Evolutionary conservation across 441 rosid species (phyloP).

Genomic region (Melastoma candidum): DNA sequence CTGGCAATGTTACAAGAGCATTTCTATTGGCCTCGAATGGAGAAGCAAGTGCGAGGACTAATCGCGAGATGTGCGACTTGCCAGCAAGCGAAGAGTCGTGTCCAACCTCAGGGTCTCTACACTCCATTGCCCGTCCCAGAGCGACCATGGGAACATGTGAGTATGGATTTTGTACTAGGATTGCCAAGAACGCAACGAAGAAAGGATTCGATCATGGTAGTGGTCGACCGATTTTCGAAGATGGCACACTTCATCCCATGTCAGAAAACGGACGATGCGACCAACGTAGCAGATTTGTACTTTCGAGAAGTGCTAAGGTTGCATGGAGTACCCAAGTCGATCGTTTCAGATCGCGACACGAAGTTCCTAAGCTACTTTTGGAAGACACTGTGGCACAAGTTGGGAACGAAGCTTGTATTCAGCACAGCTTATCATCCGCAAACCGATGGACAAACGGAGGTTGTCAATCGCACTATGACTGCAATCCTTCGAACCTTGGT

Average conservation of each 20-base stretch:
- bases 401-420: constrained; percentile 1
- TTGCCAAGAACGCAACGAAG: background rate
- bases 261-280: constrained; percentile 1
- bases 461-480: background rate
- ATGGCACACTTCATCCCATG: constrained; percentile 7
- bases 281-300: constrained; percentile 1
- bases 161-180: constrained; percentile 5
- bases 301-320: constrained; percentile 5
- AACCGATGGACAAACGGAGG: constrained; percentile 11
- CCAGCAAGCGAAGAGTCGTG: background rate
- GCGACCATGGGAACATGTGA: background rate
- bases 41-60: background rate
- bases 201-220: constrained; percentile 2
- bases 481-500: background rate
- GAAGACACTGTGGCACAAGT: background rate
- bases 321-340: constrained; percentile 6
- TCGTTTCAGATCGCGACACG: background rate
- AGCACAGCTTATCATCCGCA: constrained; percentile 3
- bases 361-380: constrained; percentile 14
- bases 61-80: background rate
- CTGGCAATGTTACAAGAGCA: background rate
- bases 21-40: constrained; percentile 2
- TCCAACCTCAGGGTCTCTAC: background rate
- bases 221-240: constrained; percentile 1
- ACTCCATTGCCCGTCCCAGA: background rate